Evolutionary conservation across 352 stramenopile species (phyloP).

Genomic region (Thraustochytrium striatum): DNA sequence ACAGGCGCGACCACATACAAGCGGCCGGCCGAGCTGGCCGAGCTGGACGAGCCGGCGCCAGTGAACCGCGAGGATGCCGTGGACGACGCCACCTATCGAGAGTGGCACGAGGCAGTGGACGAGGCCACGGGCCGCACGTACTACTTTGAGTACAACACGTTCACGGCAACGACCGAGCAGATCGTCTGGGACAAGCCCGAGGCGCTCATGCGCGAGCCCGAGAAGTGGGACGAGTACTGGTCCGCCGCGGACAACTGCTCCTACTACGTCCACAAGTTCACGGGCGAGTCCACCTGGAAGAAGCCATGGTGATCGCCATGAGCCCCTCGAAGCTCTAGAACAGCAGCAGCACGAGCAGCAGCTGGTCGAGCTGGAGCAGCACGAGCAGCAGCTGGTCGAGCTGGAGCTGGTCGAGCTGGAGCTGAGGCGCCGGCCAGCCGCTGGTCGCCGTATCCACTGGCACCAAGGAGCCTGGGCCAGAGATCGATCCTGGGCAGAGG

Average conservation of each 20-base stretch:
- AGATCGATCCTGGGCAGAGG: too few relatives aligned
- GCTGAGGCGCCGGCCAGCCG: too few relatives aligned
- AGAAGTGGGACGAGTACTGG: conserved; percentile 34
- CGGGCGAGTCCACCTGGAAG: conserved; percentile 18
- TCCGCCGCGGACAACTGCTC: conserved; percentile 6
- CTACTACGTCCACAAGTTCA: conserved; percentile 34
- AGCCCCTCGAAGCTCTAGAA: too few relatives aligned
- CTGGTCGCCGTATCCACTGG: too few relatives aligned
- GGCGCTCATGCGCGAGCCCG: not conserved
- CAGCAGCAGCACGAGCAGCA: too few relatives aligned
- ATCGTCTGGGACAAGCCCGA: conserved; percentile 43
- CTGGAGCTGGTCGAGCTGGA: too few relatives aligned
- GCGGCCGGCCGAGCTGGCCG: not conserved
- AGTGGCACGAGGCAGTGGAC: conserved; percentile 38
- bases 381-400: too few relatives aligned
- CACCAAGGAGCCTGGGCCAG: too few relatives aligned
- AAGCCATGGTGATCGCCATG: conserved; percentile 39
- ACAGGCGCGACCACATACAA: conserved; percentile 31
- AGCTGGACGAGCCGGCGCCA: not conserved
- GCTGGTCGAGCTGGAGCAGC: too few relatives aligned
- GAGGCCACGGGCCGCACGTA: conserved; percentile 10
- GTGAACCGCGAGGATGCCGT: not conserved
- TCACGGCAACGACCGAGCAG: conserved; percentile 23
- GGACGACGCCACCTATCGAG: not conserved
- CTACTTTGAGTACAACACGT: conserved; percentile 26